These are phyloP conservation scores for Camelina hispida DNA, from an alignment of 345 rosid genomes.

Conservation along the genomic window DNA sequence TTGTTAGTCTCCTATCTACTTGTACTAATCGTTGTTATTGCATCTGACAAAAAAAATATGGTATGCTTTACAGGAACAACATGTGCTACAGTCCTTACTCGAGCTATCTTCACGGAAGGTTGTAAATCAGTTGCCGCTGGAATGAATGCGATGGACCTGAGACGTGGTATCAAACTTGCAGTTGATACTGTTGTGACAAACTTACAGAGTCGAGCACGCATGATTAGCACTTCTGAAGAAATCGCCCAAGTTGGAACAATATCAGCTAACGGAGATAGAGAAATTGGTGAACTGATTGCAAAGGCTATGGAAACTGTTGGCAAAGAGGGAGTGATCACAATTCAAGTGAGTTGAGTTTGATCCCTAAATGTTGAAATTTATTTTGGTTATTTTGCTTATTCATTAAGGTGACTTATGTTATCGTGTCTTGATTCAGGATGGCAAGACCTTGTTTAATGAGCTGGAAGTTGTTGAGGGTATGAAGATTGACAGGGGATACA, in stretches of 20 bases:
- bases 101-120: slow-evolving; percentile 86
- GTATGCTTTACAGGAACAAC: slow-evolving; percentile 73
- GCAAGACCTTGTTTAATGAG: slow-evolving; percentile 89
- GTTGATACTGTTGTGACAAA: slow-evolving; percentile 88
- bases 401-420: slow-evolving; percentile 9
- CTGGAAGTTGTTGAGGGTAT: slow-evolving; percentile 98
- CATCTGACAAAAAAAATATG: neutral
- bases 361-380: neutral
- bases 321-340: slow-evolving; percentile 98
- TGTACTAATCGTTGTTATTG: neutral
- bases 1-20: neutral
- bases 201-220: slow-evolving; percentile 88
- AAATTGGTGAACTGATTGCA: slow-evolving; percentile 97
- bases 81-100: slow-evolving; percentile 93
- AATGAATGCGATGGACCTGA: slow-evolving; percentile 93
- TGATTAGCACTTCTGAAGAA: slow-evolving; percentile 98
- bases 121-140: slow-evolving; percentile 99
- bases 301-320: slow-evolving; percentile 99
- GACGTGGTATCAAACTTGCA: slow-evolving; percentile 93
- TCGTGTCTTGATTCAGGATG: slow-evolving; percentile 62
- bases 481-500: slow-evolving; percentile 98
- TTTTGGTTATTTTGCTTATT: neutral
- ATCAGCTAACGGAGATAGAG: slow-evolving; percentile 97
- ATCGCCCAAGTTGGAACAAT: slow-evolving; percentile 98
- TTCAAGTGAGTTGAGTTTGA: slow-evolving; percentile 61